Conservation (phyloP, 1,139 yeast genomes). For the Pichia cactophila region DNA sequence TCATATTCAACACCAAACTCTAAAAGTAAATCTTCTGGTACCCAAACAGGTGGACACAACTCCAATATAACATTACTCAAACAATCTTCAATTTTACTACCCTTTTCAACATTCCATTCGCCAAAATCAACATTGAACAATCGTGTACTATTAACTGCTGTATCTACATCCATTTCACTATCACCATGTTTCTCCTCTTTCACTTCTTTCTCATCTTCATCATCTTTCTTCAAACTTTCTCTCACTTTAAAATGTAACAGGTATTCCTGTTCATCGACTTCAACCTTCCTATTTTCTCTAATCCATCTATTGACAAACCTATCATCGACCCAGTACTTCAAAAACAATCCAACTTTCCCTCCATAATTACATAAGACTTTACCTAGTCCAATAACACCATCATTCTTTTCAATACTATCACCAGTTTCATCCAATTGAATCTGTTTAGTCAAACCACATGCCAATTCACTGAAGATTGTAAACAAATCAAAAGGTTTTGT, state of each 20-base stretch:
- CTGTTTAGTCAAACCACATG: constrained; percentile 19
- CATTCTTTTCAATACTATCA: constrained; percentile 12
- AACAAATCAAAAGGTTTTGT: constrained; percentile 27
- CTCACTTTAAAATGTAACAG: constrained; percentile 26
- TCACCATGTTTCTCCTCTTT: neutral
- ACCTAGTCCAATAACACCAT: constrained; percentile 24
- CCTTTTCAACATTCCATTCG: constrained; percentile 6
- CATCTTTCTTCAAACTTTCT: constrained; percentile 16
- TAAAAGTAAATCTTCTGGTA: constrained; percentile 23
- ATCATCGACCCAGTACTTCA: constrained; percentile 27
- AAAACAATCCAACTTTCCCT: constrained; percentile 26
- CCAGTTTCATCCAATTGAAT: constrained; percentile 10
- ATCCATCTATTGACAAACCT: constrained; percentile 20
- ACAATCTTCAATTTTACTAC: constrained; percentile 14
- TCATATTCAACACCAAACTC: constrained; percentile 21
- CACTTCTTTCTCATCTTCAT: neutral
- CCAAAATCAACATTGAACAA: neutral
- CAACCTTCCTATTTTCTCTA: constrained; percentile 11
- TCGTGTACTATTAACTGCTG: neutral
- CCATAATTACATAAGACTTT: constrained; percentile 20
- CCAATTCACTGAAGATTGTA: constrained; percentile 24
- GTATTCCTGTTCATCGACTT: constrained; percentile 18
- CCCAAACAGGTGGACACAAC: constrained; percentile 26
- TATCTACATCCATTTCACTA: neutral
- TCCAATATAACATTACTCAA: constrained; percentile 23